A percentile compares a stretch with the other conserved stretches of the same genome.
phyloP scores from a whole-genome alignment of 306 rosid species.

The Begonia fuchsioides region DNA sequence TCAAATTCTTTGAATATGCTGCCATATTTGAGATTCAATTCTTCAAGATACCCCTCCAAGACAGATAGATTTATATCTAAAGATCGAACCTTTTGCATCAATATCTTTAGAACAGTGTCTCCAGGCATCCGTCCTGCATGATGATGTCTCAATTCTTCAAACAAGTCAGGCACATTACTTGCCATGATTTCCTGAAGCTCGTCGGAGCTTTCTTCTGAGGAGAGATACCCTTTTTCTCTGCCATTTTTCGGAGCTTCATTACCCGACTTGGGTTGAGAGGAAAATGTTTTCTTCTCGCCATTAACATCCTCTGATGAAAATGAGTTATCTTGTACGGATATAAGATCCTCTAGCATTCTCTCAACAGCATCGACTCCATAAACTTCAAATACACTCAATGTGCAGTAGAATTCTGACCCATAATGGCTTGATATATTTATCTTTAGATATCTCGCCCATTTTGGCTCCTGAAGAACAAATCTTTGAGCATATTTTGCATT shows the following conservation, averaged over 20 bases:
- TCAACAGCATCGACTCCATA: slow-evolving; percentile 95
- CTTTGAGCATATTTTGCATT: slow-evolving; percentile 69
- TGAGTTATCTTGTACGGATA: slow-evolving; percentile 38
- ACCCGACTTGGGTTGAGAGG: slow-evolving; percentile 20
- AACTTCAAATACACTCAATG: slow-evolving; percentile 62
- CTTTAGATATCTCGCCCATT: slow-evolving; percentile 95
- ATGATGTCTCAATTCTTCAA: slow-evolving; percentile 59
- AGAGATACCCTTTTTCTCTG: slow-evolving; percentile 16
- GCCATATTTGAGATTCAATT: slow-evolving; percentile 60
- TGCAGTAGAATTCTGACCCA: slow-evolving; percentile 91
- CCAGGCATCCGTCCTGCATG: slow-evolving; percentile 97
- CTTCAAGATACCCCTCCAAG: slow-evolving; percentile 73
- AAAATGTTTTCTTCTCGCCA: slow-evolving; percentile 25
- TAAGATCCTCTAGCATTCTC: slow-evolving; percentile 88
- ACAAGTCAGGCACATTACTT: slow-evolving; percentile 30
- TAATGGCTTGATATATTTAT: slow-evolving; percentile 69
- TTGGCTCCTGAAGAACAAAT: slow-evolving; percentile 65
- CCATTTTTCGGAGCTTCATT: slow-evolving; percentile 19
- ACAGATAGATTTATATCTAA: slow-evolving; percentile 67
- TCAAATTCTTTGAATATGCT: slow-evolving; percentile 51
- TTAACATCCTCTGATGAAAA: slow-evolving; percentile 24
- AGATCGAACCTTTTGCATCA: slow-evolving; percentile 89
- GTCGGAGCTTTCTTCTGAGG: slow-evolving; percentile 18
- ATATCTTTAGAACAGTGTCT: slow-evolving; percentile 85
- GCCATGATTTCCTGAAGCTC: slow-evolving; percentile 30